Conservation (phyloP, 805 yeast genomes). For the Candida tallmaniae region DNA sequence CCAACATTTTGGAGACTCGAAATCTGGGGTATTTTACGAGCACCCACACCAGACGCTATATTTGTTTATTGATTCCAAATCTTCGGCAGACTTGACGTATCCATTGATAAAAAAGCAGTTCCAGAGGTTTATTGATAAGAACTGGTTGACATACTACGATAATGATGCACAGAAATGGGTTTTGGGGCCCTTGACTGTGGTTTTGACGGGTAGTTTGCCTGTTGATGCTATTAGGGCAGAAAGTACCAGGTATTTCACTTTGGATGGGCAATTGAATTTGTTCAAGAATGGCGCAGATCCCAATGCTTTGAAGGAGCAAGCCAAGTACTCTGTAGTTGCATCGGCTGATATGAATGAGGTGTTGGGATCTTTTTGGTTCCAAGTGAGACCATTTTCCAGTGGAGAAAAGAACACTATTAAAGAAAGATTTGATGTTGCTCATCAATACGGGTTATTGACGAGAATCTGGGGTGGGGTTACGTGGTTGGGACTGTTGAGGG, state of each 20-base stretch:
- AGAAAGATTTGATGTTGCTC: conserved; percentile 38
- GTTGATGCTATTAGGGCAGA: conserved; percentile 21
- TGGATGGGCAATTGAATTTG: conserved; percentile 47
- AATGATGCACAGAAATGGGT: conserved; percentile 23
- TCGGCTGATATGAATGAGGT: conserved; percentile 37
- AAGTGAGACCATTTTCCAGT: conserved; percentile 29
- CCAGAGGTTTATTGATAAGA: conserved; percentile 41
- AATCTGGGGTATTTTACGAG: conserved; percentile 33
- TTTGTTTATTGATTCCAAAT: conserved; percentile 61
- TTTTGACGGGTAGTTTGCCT: conserved; percentile 66
- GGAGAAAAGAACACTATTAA: conserved; percentile 24
- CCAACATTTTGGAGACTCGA: conserved; percentile 16
- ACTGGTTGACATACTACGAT: conserved; percentile 50
- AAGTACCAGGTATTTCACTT: conserved; percentile 35
- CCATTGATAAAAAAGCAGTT: conserved; percentile 42
- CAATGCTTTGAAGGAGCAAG: conserved; percentile 17
- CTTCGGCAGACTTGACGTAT: conserved; percentile 46
- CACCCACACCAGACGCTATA: conserved; percentile 48
- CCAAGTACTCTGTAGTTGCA: conserved; percentile 33
- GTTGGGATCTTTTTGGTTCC: conserved; percentile 22
- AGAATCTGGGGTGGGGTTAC: conserved; percentile 69
- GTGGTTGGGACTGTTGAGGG: conserved; percentile 51
- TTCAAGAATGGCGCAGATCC: conserved; percentile 21
- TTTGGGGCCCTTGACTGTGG: conserved; percentile 55
- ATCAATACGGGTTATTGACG: conserved; percentile 45